Conservation (phyloP, 352 stramenopile species). For the Pythium aquatile region DNA sequence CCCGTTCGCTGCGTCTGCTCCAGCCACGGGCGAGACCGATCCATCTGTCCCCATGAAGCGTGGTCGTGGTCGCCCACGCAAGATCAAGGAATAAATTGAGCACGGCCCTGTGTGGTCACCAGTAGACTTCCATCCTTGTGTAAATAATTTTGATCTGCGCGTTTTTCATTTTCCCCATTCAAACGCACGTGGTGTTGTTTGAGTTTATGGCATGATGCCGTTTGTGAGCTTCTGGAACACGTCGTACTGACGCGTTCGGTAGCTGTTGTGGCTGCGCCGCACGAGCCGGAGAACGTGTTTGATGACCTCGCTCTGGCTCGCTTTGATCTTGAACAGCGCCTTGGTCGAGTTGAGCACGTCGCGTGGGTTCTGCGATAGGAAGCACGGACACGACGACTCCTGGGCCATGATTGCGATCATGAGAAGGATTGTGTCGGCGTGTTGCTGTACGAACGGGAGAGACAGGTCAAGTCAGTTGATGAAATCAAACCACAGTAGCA, state of each 20-base stretch:
- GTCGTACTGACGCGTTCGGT: slow-evolving; percentile 89
- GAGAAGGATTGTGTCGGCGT: slow-evolving; percentile 93
- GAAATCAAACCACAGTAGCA: not conserved
- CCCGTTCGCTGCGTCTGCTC: slow-evolving; percentile 46
- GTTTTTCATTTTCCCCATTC: slow-evolving; percentile 6
- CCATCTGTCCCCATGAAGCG: slow-evolving; percentile 1
- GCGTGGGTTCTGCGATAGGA: slow-evolving; percentile 78
- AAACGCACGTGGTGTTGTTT: not conserved
- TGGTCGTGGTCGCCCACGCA: slow-evolving; percentile 20
- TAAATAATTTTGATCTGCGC: slow-evolving; percentile 23
- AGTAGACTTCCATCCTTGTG: slow-evolving; percentile 1
- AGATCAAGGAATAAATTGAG: slow-evolving; percentile 14
- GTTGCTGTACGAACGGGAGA: slow-evolving; percentile 44
- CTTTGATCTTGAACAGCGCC: slow-evolving; percentile 74
- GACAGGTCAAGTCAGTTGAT: slow-evolving; percentile 11
- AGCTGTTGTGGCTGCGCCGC: slow-evolving; percentile 88
- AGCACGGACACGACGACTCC: slow-evolving; percentile 96
- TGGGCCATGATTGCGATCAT: slow-evolving; percentile 97
- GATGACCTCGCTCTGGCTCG: slow-evolving; percentile 86
- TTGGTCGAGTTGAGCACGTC: slow-evolving; percentile 78
- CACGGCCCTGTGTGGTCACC: not conserved
- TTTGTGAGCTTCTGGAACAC: slow-evolving; percentile 92
- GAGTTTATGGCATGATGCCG: slow-evolving; percentile 74
- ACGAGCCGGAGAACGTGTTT: slow-evolving; percentile 90
- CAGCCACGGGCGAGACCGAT: slow-evolving; percentile 6